A percentile compares a stretch with the other conserved stretches of the same genome.
phyloP scores from a whole-genome alignment of 2,329 filamentous ascomycete genomes.

The Sarocladiaceae sp. region DNA sequence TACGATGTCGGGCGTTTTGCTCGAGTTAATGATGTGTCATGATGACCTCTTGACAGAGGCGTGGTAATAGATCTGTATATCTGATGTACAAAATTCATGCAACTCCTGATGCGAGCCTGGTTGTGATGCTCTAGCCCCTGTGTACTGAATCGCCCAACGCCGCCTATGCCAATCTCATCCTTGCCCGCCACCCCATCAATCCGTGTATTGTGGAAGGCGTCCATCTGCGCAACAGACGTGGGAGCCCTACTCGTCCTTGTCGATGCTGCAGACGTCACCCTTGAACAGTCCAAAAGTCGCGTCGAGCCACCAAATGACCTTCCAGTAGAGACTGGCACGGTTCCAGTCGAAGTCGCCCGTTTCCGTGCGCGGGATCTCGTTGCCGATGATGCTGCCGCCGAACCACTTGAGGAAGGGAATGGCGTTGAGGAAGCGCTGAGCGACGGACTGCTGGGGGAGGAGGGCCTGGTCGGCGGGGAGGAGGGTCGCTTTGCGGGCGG shows the following conservation, averaged over 20 bases:
- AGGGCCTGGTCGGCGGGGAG: slow-evolving; percentile 65
- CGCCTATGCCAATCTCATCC: too few species aligned
- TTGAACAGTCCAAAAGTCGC: slow-evolving; percentile 51
- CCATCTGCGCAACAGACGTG: not conserved
- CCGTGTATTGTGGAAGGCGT: not conserved
- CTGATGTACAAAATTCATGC: slow-evolving; percentile 5
- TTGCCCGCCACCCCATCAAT: too few species aligned
- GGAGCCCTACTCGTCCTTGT: slow-evolving; percentile 47
- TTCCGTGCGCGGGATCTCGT: slow-evolving; percentile 66
- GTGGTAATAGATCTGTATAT: slow-evolving; percentile 2
- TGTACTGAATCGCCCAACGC: not conserved
- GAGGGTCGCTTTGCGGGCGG: slow-evolving; percentile 57
- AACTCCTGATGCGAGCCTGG: slow-evolving; percentile 1
- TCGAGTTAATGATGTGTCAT: too few species aligned
- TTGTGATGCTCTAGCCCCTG: not conserved
- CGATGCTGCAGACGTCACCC: slow-evolving; percentile 49
- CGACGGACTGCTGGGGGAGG: slow-evolving; percentile 59
- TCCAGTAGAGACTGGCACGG: slow-evolving; percentile 60
- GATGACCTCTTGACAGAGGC: not conserved
- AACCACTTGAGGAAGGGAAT: slow-evolving; percentile 70
- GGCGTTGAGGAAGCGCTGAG: slow-evolving; percentile 56
- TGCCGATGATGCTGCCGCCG: slow-evolving; percentile 66
- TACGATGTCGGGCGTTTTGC: too few species aligned
- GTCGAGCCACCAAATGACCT: slow-evolving; percentile 58
- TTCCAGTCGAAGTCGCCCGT: slow-evolving; percentile 73